Evolutionary conservation across 2,329 filamentous ascomycete genomes (phyloP).

Genomic region (Malbranchea zuffiana): DNA sequence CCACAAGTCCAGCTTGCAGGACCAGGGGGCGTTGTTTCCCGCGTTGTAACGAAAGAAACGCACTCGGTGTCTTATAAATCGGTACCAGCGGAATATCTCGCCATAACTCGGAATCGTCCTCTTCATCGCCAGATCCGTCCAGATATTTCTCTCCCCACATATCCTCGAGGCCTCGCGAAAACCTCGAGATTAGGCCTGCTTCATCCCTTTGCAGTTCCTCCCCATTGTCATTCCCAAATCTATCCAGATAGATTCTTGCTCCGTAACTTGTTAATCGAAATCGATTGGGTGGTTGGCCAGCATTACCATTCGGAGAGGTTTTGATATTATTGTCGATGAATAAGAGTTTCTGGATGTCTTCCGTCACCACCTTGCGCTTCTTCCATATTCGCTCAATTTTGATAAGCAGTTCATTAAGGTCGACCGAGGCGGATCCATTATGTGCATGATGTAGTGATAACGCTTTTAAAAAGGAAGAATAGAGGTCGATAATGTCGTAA

Average conservation of each 20-base stretch:
- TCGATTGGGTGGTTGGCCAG: neutral
- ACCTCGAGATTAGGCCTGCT: slow-evolving; percentile 39
- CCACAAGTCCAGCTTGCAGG: slow-evolving; percentile 30
- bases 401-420: slow-evolving; percentile 51
- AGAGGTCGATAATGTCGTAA: slow-evolving; percentile 50
- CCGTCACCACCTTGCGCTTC: slow-evolving; percentile 53
- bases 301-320: slow-evolving; percentile 10
- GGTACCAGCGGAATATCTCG: slow-evolving; percentile 24
- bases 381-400: slow-evolving; percentile 60
- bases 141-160: slow-evolving; percentile 36
- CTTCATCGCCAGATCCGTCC: slow-evolving; percentile 23
- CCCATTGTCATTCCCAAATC: slow-evolving; percentile 10
- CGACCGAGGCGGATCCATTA: slow-evolving; percentile 54
- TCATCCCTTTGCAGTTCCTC: slow-evolving; percentile 27
- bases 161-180: slow-evolving; percentile 38
- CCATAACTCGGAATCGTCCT: slow-evolving; percentile 25
- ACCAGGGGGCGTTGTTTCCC: slow-evolving; percentile 34
- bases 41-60: slow-evolving; percentile 16
- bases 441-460: slow-evolving; percentile 60
- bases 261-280: slow-evolving; percentile 35
- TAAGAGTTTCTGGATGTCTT: slow-evolving; percentile 56
- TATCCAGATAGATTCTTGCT: slow-evolving; percentile 31
- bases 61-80: slow-evolving; percentile 23
- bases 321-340: slow-evolving; percentile 42
- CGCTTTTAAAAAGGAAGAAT: slow-evolving; percentile 57